Evolutionary conservation across 2,329 filamentous ascomycete genomes (phyloP).

Genomic region (Nemania sp.): DNA sequence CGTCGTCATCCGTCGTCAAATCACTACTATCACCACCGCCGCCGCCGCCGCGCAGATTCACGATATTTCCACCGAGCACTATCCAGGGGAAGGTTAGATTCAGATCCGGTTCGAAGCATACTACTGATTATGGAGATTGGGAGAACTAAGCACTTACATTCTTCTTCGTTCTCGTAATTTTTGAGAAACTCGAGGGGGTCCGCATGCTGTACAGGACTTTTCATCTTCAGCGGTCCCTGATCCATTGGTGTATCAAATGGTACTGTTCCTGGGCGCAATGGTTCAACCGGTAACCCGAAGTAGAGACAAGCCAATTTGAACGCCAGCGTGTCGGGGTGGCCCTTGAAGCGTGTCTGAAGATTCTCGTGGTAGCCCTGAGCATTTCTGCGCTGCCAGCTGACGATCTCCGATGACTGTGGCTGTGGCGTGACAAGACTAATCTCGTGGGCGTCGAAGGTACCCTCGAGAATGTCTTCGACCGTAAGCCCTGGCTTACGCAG

Average conservation of each 20-base stretch:
- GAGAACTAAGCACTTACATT: constrained; percentile 25
- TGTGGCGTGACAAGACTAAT: constrained; percentile 38
- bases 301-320: constrained; percentile 52
- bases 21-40: background rate
- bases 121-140: background rate
- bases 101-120: no score
- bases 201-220: background rate
- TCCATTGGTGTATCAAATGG: constrained; percentile 14
- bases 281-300: constrained; percentile 51
- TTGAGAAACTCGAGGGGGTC: constrained; percentile 34
- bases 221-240: constrained; percentile 16
- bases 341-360: constrained; percentile 39
- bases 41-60: constrained; percentile 26
- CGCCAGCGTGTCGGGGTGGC: constrained; percentile 35
- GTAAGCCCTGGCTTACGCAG: constrained; percentile 31
- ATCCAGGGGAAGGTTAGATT: no score
- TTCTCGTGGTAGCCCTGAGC: constrained; percentile 37
- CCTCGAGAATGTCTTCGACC: constrained; percentile 40
- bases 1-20: no score
- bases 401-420: constrained; percentile 34
- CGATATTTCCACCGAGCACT: background rate
- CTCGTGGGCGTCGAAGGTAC: constrained; percentile 43
- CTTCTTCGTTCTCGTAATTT: constrained; percentile 20
- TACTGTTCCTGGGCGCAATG: constrained; percentile 38
- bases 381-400: constrained; percentile 39